Conservation (phyloP, 495 filamentous ascomycete genomes). For the Hamigera avellanea region DNA sequence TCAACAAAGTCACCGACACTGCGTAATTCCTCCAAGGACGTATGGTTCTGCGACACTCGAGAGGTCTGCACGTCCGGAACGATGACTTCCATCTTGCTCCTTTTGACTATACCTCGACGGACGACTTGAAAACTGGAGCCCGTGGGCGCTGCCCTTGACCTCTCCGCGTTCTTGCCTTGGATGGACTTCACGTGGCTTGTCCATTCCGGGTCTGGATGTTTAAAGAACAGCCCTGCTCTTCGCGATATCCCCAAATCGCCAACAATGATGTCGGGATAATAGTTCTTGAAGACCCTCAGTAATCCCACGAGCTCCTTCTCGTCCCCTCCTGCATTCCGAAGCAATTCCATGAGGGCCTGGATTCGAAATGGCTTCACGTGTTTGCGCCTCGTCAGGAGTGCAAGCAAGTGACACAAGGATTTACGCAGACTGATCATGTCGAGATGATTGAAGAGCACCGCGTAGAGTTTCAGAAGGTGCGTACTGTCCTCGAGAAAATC, state of each 20-base stretch:
- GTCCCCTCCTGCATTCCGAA: slow-evolving; percentile 32
- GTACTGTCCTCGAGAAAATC: slow-evolving; percentile 55
- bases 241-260: slow-evolving; percentile 40
- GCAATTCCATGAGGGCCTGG: slow-evolving; percentile 58
- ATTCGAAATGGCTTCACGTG: slow-evolving; percentile 82
- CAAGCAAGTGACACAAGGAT: slow-evolving; percentile 68
- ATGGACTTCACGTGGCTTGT: slow-evolving; percentile 52
- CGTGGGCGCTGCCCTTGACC: slow-evolving; percentile 12
- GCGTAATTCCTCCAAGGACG: slow-evolving; percentile 67
- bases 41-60: slow-evolving; percentile 37
- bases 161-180: slow-evolving; percentile 42
- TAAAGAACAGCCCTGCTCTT: slow-evolving; percentile 29
- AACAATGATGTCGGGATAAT: slow-evolving; percentile 82
- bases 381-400: slow-evolving; percentile 70
- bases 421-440: slow-evolving; percentile 55
- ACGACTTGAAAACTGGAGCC: slow-evolving; percentile 31
- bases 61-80: slow-evolving; percentile 67
- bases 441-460: slow-evolving; percentile 70
- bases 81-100: slow-evolving; percentile 33
- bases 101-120: slow-evolving; percentile 31
- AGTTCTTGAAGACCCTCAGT: slow-evolving; percentile 76
- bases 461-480: slow-evolving; percentile 59
- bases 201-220: slow-evolving; percentile 76
- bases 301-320: slow-evolving; percentile 70
- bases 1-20: slow-evolving; percentile 59